phyloP scores from a whole-genome alignment of 306 rosid genomes.

The Rosa rugosa region DNA sequence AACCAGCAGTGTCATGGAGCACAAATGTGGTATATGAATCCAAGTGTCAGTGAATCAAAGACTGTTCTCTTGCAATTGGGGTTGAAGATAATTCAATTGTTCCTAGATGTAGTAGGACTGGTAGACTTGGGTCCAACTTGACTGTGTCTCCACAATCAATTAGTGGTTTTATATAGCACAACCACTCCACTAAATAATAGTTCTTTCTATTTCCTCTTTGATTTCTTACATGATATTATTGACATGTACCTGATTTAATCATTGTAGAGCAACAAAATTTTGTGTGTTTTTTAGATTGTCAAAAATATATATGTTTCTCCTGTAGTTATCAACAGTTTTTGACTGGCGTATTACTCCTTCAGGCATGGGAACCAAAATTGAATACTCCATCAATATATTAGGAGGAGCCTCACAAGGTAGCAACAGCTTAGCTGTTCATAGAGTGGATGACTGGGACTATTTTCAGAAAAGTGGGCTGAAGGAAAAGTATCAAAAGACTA shows the following conservation, averaged over 20 bases:
- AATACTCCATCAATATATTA: constrained; percentile 59
- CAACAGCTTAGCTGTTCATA: constrained; percentile 47
- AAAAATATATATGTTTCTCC: background rate
- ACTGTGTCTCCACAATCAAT: constrained; percentile 43
- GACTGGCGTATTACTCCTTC: constrained; percentile 31
- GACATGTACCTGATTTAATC: background rate
- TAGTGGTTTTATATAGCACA: constrained; percentile 38
- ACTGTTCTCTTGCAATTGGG: constrained; percentile 23
- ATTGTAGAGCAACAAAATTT: background rate
- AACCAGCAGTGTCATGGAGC: constrained; percentile 31
- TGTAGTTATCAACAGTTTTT: constrained; percentile 6
- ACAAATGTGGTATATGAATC: constrained; percentile 15
- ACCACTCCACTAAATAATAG: constrained; percentile 28
- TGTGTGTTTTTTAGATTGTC: background rate
- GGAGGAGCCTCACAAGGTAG: constrained; percentile 48
- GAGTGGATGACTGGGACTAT: constrained; percentile 69
- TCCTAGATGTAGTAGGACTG: constrained; percentile 35
- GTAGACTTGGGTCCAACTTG: constrained; percentile 38
- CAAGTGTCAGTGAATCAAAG: constrained; percentile 26
- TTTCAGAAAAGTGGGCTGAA: constrained; percentile 44
- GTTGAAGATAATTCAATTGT: constrained; percentile 19
- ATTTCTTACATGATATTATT: constrained; percentile 15
- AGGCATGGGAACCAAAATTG: constrained; percentile 91
- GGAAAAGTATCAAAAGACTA: constrained; percentile 31
- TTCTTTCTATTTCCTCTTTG: background rate